Conservation (phyloP, 1,139 yeast genomes). For the Taphrina flavorubra region DNA sequence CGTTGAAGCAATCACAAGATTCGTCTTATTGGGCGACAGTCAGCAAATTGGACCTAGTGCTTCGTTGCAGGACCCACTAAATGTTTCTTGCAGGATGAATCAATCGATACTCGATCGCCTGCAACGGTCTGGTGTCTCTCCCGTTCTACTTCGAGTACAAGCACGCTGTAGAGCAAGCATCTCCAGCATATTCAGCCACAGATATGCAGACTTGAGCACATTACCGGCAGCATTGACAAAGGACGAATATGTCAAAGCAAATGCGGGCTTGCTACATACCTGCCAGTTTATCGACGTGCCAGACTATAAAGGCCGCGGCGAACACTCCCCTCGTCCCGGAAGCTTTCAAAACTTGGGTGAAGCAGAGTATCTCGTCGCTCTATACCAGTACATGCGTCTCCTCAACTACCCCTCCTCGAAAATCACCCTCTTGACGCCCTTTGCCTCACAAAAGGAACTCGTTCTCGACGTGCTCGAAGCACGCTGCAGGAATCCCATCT, state of each 20-base stretch:
- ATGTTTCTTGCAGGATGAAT: constrained; percentile 44
- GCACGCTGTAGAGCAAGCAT: constrained; percentile 47
- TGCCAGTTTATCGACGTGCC: constrained; percentile 56
- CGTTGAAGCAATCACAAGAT: constrained; percentile 47
- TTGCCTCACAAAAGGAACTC: constrained; percentile 53
- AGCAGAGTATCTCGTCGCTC: constrained; percentile 60
- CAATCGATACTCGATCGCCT: constrained; percentile 50
- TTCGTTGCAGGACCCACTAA: constrained; percentile 45
- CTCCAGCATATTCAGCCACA: not conserved
- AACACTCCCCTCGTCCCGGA: constrained; percentile 50
- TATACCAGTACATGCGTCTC: constrained; percentile 59
- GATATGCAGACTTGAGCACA: not conserved
- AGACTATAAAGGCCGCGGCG: constrained; percentile 50
- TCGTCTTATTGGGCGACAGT: constrained; percentile 53
- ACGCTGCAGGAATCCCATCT: constrained; percentile 48
- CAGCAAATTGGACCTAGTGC: constrained; percentile 49
- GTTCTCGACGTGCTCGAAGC: constrained; percentile 49
- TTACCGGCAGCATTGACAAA: not conserved
- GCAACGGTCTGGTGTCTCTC: constrained; percentile 49
- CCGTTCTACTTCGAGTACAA: constrained; percentile 48
- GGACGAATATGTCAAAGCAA: constrained; percentile 45
- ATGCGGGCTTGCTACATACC: constrained; percentile 56
- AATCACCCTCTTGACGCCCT: constrained; percentile 57
- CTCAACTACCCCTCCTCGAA: constrained; percentile 56
- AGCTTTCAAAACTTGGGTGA: constrained; percentile 58